Base-by-base conservation (phyloP, 345 rosid genomes). In the Hibiscus trionum region DNA sequence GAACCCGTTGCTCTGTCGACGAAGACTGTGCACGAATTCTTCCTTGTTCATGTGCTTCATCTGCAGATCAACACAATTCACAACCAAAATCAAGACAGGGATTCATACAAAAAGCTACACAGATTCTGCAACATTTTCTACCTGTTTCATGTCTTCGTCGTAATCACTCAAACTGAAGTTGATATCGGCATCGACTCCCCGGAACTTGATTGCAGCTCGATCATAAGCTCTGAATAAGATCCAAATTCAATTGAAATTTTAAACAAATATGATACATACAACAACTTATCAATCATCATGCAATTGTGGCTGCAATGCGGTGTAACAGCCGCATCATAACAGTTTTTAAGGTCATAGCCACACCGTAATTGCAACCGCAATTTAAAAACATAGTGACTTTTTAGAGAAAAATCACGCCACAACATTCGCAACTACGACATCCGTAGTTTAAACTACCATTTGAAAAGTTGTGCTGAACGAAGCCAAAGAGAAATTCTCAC, bases 181-280 rank as follows among this genome's bases (percentile, higher is more conserved):
- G 74, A 94, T 94, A 81, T 94, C 98, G 50, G 97, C 98, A 78
- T 86, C 93, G 68, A 85, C 85, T 19, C 98, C 98, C 81, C 97
- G 87, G 77, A 94, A 94, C 80, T 90, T 94, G 42, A 94, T 88
- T 60, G 98, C 98, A 65, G 96, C 98, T 79, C 93, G 86, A 82
- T 94, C 98, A 77, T 94, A 94, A n/a, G 98, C 95, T 86, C 98
- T 94, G 35, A 63, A 78, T 49, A 49, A 49, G 55, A 49, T 49
- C 55, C 1, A 15, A 3, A 49, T 14, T 3, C 12, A 14, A 49
- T 49, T 49, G 4, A 14, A 49, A 49, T 15, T 12, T 49, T 15
- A 15, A 49, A 4, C 4, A 47, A 14, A 49, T 15, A 14, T 49
- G 55, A 49, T 49, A 12, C 55, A 49, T 49, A 49, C 0, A 15